These are phyloP conservation scores for Acephala macrosclerotiorum DNA, from an alignment of 2,329 filamentous ascomycete genomes.

Conservation along the genomic window DNA sequence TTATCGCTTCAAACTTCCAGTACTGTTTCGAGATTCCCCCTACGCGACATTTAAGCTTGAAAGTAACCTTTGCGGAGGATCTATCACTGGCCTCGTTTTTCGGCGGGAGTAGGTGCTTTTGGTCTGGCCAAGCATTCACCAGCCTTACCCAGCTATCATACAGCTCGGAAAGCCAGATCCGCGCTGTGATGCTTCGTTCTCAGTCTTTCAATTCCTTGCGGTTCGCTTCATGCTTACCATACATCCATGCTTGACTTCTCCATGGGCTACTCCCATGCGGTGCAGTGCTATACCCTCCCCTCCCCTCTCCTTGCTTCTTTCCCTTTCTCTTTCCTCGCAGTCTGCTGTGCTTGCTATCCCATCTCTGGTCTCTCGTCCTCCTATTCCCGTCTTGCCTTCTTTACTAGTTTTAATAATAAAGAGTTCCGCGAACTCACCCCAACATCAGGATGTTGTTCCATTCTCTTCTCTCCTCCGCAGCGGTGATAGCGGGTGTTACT, in stretches of 20 bases:
- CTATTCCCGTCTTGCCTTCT: neutral
- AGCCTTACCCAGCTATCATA: too few relatives aligned
- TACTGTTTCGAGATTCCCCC: neutral
- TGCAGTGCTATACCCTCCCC: neutral
- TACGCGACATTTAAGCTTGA: neutral
- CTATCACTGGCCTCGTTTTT: neutral
- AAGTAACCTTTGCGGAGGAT: neutral
- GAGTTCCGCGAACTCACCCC: neutral
- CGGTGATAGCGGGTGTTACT: neutral
- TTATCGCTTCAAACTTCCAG: neutral
- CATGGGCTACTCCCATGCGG: neutral
- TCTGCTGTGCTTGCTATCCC: too few relatives aligned
- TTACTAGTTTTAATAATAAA: neutral
- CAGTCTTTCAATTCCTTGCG: neutral
- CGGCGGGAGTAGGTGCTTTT: neutral
- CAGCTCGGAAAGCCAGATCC: neutral
- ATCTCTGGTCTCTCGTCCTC: neutral
- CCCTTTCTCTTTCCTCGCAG: neutral
- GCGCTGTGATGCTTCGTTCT: constrained; percentile 1
- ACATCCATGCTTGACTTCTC: too few relatives aligned
- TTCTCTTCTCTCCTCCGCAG: neutral
- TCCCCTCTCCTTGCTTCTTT: neutral
- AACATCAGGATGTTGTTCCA: neutral
- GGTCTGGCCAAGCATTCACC: neutral
- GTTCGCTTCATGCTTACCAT: neutral